Percentiles rank a stretch among this genome's conserved stretches.
Conservation (phyloP, 2,329 filamentous ascomycete species). For the Helminthosporium solani region DNA sequence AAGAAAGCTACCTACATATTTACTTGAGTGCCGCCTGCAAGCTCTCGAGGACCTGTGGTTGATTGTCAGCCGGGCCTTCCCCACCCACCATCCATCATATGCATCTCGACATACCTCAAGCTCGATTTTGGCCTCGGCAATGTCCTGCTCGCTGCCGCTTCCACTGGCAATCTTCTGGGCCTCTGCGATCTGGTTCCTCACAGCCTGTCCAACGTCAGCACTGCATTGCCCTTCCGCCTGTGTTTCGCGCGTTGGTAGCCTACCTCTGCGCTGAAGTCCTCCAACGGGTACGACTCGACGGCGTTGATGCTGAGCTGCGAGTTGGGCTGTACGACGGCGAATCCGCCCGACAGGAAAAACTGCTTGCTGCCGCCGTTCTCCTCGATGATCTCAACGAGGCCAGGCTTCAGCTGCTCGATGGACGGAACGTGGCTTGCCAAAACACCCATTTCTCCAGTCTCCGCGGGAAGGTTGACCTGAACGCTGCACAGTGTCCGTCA, state of each 20-base stretch:
- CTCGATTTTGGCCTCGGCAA: constrained; percentile 99
- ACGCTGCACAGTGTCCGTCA: constrained; percentile 59
- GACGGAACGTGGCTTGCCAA: constrained; percentile 98
- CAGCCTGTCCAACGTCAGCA: constrained; percentile 54
- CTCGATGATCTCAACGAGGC: constrained; percentile 92
- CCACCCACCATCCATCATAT: not conserved
- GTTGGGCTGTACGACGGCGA: constrained; percentile 94
- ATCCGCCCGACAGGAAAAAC: constrained; percentile 98
- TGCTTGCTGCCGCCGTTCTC: constrained; percentile 89
- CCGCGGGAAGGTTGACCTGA: constrained; percentile 98
- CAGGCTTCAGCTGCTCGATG: constrained; percentile 98
- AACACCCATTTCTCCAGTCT: constrained; percentile 99
- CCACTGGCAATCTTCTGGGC: constrained; percentile 93
- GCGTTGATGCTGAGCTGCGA: constrained; percentile 97
- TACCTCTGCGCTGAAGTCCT: constrained; percentile 91
- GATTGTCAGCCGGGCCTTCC: constrained; percentile 39
- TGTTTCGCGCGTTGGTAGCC: constrained; percentile 1
- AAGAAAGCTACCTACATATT: constrained; percentile 51
- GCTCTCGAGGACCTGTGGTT: constrained; percentile 72
- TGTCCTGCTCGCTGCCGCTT: constrained; percentile 90
- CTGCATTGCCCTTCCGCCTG: not conserved
- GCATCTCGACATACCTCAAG: constrained; percentile 70
- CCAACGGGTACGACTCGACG: constrained; percentile 88
- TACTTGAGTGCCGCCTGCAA: constrained; percentile 81
- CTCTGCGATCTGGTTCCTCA: constrained; percentile 87